Percentiles rank a stretch among this genome's conserved stretches.
Evolutionary conservation across 2,329 filamentous ascomycete genomes (phyloP).

Genomic region (Diaporthe citri): DNA sequence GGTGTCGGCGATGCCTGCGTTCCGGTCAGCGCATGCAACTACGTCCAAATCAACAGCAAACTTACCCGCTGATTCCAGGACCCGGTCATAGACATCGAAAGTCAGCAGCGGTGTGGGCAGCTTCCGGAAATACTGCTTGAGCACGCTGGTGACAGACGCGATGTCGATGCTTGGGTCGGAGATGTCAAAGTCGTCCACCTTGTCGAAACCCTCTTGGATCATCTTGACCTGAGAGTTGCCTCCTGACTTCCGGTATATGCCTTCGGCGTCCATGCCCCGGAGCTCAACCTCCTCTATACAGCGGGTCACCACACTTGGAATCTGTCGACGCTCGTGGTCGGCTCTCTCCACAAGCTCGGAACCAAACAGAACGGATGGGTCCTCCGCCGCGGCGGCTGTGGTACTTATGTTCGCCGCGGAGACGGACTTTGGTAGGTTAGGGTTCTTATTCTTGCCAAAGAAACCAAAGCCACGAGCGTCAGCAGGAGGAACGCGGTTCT

Average conservation of each 20-base stretch:
- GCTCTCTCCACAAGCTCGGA: slow-evolving; percentile 88
- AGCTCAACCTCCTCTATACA: slow-evolving; percentile 98
- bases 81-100: slow-evolving; percentile 89
- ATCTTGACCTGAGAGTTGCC: slow-evolving; percentile 91
- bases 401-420: slow-evolving; percentile 57
- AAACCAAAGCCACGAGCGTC: slow-evolving; percentile 76
- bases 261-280: slow-evolving; percentile 96
- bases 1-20: slow-evolving; percentile 72
- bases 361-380: slow-evolving; percentile 79
- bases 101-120: slow-evolving; percentile 90
- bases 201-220: slow-evolving; percentile 93
- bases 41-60: slow-evolving; percentile 39
- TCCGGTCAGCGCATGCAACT: background rate
- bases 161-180: slow-evolving; percentile 95
- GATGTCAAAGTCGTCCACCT: slow-evolving; percentile 87
- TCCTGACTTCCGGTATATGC: slow-evolving; percentile 97
- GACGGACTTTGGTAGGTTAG: slow-evolving; percentile 65
- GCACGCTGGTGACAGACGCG: slow-evolving; percentile 91
- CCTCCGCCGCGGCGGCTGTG: slow-evolving; percentile 57
- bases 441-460: slow-evolving; percentile 65
- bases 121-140: slow-evolving; percentile 98
- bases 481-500: slow-evolving; percentile 47
- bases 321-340: slow-evolving; percentile 88
- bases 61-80: slow-evolving; percentile 85
- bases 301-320: slow-evolving; percentile 89